phyloP scores from a whole-genome alignment of 2,329 filamentous ascomycete genomes.

The Xylariaceae sp. region DNA sequence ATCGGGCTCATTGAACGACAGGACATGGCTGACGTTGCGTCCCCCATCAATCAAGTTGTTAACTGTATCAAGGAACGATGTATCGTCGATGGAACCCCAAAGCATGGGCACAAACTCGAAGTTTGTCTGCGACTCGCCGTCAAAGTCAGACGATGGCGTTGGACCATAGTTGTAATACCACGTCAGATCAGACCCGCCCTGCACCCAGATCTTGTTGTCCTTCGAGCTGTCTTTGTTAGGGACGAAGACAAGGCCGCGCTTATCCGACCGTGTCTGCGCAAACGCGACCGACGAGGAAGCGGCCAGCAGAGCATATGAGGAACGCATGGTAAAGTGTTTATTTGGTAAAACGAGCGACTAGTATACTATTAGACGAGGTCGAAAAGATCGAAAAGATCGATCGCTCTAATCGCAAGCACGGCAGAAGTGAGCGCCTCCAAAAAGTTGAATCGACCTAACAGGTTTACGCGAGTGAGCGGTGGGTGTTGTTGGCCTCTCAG shows the following conservation, averaged over 20 bases:
- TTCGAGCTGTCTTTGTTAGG: slow-evolving; percentile 57
- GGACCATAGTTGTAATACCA: slow-evolving; percentile 87
- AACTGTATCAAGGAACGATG: slow-evolving; percentile 66
- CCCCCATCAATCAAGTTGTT: slow-evolving; percentile 57
- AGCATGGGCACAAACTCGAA: slow-evolving; percentile 84
- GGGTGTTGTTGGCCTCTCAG: too few relatives aligned
- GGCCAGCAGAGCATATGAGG: slow-evolving; percentile 18
- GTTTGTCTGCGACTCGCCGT: slow-evolving; percentile 53
- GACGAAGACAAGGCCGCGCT: slow-evolving; percentile 77
- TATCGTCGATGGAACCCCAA: slow-evolving; percentile 67
- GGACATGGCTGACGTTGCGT: slow-evolving; percentile 67
- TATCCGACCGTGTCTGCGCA: slow-evolving; percentile 46
- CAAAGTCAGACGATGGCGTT: slow-evolving; percentile 60
- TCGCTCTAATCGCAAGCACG: too few relatives aligned
- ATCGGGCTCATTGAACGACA: slow-evolving; percentile 85
- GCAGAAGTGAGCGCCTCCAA: too few relatives aligned
- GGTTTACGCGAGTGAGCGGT: too few relatives aligned
- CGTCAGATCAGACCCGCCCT: slow-evolving; percentile 63
- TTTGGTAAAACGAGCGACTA: neutral
- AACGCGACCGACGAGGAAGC: slow-evolving; percentile 17
- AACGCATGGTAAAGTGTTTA: slow-evolving; percentile 25
- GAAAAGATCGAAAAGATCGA: neutral
- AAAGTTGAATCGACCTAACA: too few relatives aligned
- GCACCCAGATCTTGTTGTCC: slow-evolving; percentile 71
- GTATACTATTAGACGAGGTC: neutral